Evolutionary conservation across 805 yeast species (phyloP).

Genomic region (Candida oleophila): DNA sequence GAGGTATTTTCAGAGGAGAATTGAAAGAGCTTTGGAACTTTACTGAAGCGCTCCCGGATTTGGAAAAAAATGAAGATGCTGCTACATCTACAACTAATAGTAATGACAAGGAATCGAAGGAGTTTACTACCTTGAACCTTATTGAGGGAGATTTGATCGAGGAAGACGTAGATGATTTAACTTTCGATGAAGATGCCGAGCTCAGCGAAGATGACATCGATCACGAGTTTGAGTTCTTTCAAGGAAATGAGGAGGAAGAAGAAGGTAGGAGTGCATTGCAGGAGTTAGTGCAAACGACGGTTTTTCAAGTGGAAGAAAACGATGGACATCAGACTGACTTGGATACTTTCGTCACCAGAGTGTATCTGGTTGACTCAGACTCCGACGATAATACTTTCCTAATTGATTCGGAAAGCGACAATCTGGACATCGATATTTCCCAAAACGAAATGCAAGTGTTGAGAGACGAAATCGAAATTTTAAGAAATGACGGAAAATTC

Average conservation of each 20-base stretch:
- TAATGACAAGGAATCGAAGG: neutral
- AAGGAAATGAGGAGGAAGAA: constrained; percentile 7
- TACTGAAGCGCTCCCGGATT: constrained; percentile 26
- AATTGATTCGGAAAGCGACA: constrained; percentile 13
- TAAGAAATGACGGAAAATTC: constrained; percentile 5
- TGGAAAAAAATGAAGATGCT: constrained; percentile 6
- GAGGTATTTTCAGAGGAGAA: constrained; percentile 44
- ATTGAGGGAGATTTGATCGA: constrained; percentile 4
- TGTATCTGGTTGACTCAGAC: constrained; percentile 3
- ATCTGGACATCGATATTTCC: constrained; percentile 5
- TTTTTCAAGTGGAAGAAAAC: neutral
- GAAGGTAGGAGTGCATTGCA: constrained; percentile 10
- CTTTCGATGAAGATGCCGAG: constrained; percentile 11
- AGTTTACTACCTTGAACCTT: neutral
- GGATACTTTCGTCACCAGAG: neutral
- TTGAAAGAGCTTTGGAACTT: constrained; percentile 37
- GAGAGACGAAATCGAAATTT: constrained; percentile 1
- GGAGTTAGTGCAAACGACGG: constrained; percentile 2
- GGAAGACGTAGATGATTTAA: constrained; percentile 9
- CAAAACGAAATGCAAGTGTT: constrained; percentile 6
- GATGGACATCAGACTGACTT: constrained; percentile 11
- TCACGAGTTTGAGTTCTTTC: constrained; percentile 8
- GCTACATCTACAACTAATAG: constrained; percentile 3
- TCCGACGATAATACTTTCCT: constrained; percentile 16
- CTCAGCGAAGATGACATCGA: constrained; percentile 10